These are phyloP conservation scores for Solanum pinnatisectum DNA, from an alignment of 257 asterid species.

Conservation along the genomic window DNA sequence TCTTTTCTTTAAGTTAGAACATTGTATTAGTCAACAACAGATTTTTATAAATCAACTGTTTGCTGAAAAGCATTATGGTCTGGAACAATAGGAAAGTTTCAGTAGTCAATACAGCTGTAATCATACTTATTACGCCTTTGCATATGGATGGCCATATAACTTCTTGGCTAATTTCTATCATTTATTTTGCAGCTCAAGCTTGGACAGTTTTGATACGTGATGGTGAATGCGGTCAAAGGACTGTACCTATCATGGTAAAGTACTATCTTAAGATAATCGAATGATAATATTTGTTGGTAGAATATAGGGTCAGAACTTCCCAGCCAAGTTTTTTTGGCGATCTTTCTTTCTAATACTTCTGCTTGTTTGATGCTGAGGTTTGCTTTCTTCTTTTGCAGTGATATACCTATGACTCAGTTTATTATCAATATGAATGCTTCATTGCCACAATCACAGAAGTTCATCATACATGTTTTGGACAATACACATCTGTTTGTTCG, in stretches of 20 bases:
- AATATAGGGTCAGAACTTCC: background rate
- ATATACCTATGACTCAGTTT: slow-evolving; percentile 85
- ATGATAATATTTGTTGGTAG: background rate
- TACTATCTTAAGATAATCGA: background rate
- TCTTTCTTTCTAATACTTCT: background rate
- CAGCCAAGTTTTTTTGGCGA: background rate
- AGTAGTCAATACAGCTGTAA: background rate
- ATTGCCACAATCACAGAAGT: slow-evolving; percentile 71
- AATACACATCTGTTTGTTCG: slow-evolving; percentile 73
- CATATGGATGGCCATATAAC: background rate
- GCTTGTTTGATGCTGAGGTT: background rate
- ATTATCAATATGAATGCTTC: slow-evolving; percentile 72
- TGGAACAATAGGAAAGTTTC: background rate
- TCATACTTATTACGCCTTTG: background rate
- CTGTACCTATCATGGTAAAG: slow-evolving; percentile 66
- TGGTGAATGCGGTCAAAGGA: slow-evolving; percentile 70
- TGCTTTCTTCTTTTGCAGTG: slow-evolving; percentile 32
- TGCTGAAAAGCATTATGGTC: background rate
- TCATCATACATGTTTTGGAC: slow-evolving; percentile 68
- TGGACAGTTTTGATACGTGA: slow-evolving; percentile 5
- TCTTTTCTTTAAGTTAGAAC: background rate
- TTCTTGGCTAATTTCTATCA: background rate
- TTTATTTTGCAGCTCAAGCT: slow-evolving; percentile 16
- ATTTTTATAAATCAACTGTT: background rate
- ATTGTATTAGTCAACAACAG: background rate